These are phyloP conservation scores for Pleurotus cornucopiae DNA, from an alignment of 768 basidiomycete genomes.

Conservation along the genomic window DNA sequence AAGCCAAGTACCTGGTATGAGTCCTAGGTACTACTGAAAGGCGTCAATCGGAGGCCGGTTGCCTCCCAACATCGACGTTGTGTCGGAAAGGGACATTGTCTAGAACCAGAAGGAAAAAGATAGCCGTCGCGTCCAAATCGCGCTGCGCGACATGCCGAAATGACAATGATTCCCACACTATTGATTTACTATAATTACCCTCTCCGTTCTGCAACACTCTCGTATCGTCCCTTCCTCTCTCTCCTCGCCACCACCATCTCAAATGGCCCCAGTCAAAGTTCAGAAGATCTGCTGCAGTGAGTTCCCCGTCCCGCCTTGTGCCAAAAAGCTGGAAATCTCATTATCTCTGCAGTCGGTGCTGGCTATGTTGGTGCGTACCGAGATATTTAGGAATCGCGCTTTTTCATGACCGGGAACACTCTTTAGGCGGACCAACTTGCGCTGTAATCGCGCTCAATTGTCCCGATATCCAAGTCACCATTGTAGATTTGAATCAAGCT, in stretches of 20 bases:
- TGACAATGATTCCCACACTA: slow-evolving; percentile 6
- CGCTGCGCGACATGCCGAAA: slow-evolving; percentile 6
- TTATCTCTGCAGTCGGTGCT: slow-evolving; percentile 59
- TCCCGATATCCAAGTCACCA: slow-evolving; percentile 90
- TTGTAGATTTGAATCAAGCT: slow-evolving; percentile 94
- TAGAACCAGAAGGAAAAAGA: neutral
- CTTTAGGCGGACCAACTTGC: slow-evolving; percentile 86
- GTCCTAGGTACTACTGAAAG: no score
- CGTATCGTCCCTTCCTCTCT: neutral
- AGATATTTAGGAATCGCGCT: slow-evolving; percentile 7
- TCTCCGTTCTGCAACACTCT: neutral
- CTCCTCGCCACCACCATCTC: slow-evolving; percentile 12
- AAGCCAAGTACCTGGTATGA: no score
- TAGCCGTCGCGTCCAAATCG: slow-evolving; percentile 4
- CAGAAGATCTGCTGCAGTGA: slow-evolving; percentile 74
- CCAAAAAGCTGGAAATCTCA: neutral
- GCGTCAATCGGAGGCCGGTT: no score
- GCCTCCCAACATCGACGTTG: no score
- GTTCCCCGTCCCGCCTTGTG: slow-evolving; percentile 20
- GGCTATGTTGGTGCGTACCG: slow-evolving; percentile 81
- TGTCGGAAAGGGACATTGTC: neutral
- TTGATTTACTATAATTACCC: slow-evolving; percentile 3
- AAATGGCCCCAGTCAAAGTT: slow-evolving; percentile 30
- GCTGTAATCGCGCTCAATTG: slow-evolving; percentile 93
- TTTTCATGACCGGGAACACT: slow-evolving; percentile 9